Conservation (phyloP, 345 rosid species). For the Dipteronia sinensis region DNA sequence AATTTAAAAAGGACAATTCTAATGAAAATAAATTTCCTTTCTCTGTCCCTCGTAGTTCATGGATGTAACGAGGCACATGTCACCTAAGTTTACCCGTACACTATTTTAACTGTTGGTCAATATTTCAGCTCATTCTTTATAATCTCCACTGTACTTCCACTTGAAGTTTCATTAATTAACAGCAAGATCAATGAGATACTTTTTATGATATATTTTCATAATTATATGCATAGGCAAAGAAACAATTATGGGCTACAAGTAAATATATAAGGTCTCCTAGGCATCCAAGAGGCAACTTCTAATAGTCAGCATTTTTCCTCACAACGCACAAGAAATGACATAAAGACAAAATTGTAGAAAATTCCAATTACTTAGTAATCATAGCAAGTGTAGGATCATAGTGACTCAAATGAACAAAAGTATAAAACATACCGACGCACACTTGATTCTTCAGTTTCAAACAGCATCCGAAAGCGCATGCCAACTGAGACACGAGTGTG, state of each 20-base stretch:
- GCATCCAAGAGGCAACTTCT: background rate
- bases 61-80: background rate
- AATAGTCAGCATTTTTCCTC: background rate
- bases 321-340: background rate
- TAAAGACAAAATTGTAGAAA: background rate
- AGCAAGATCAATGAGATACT: too few species aligned
- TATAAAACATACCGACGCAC: conserved; percentile 70
- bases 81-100: background rate
- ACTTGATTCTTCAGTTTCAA: conserved; percentile 93
- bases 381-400: conserved; percentile 3
- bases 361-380: background rate
- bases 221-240: too few species aligned
- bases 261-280: background rate
- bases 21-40: background rate
- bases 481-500: conserved; percentile 94
- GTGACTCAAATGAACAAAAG: background rate
- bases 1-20: background rate
- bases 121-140: background rate
- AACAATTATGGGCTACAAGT: too few species aligned
- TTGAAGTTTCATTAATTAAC: background rate
- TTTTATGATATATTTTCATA: too few species aligned
- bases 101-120: background rate
- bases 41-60: background rate
- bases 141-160: background rate
- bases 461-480: conserved; percentile 93